These are phyloP conservation scores for Phialocephala subalpina DNA, from an alignment of 2,329 filamentous ascomycete genomes.

Conservation along the genomic window DNA sequence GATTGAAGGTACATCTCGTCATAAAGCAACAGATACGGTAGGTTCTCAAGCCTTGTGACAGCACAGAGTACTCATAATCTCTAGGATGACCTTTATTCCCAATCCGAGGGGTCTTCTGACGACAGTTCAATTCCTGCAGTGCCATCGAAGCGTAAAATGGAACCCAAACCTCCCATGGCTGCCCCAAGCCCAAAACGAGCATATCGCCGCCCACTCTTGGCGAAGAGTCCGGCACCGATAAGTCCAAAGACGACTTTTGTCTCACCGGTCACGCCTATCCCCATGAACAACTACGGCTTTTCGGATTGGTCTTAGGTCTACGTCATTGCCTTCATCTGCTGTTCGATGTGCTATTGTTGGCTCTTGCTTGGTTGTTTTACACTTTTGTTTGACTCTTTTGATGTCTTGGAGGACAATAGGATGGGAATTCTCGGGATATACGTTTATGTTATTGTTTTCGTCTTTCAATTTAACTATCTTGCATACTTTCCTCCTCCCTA, in stretches of 20 bases:
- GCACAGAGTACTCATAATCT: not conserved
- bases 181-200: not conserved
- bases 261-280: not conserved
- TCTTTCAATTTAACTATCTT: too few species aligned
- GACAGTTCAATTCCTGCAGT: not conserved
- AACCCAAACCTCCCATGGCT: not conserved
- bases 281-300: not conserved
- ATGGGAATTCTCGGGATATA: too few species aligned
- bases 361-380: too few species aligned
- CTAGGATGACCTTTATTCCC: not conserved
- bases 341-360: not conserved
- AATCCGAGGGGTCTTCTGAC: not conserved
- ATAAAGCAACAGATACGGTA: not conserved
- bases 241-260: not conserved
- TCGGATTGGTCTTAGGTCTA: not conserved
- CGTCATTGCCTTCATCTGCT: not conserved
- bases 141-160: not conserved
- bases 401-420: too few species aligned
- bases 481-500: too few species aligned
- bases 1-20: not conserved
- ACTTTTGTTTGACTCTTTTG: too few species aligned
- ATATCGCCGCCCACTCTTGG: not conserved
- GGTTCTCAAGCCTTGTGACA: not conserved
- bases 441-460: too few species aligned
- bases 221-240: slow-evolving; percentile 1